These are phyloP conservation scores for Ophiognomonia clavigignenti-juglandacearum DNA, from an alignment of 2,329 filamentous ascomycete species.

Conservation along the genomic window DNA sequence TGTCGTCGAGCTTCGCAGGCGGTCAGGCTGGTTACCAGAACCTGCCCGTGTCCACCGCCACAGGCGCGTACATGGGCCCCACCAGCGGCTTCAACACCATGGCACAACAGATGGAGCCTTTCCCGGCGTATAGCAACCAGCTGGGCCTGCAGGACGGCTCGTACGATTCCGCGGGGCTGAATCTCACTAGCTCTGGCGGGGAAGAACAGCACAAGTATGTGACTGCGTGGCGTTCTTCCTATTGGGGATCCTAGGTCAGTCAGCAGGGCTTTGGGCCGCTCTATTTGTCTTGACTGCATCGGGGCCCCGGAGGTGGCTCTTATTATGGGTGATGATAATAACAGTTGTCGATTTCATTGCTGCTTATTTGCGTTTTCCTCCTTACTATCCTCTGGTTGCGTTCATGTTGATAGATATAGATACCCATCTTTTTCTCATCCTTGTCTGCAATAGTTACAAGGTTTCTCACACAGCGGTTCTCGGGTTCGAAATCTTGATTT, in stretches of 20 bases:
- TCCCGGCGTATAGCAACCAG: slow-evolving; percentile 13
- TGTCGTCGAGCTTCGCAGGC: slow-evolving; percentile 15
- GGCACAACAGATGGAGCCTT: slow-evolving; percentile 20
- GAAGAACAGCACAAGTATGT: slow-evolving; percentile 28
- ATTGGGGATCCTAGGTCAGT: too few relatives aligned
- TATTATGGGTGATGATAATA: slow-evolving; percentile 15
- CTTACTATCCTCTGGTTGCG: neutral
- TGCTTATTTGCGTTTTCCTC: neutral
- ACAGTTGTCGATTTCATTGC: neutral
- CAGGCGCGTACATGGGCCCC: slow-evolving; percentile 21
- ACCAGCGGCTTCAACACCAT: slow-evolving; percentile 28
- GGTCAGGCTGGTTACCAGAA: slow-evolving; percentile 20
- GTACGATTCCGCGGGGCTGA: slow-evolving; percentile 28
- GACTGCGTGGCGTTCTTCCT: too few relatives aligned
- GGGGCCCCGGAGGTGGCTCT: slow-evolving; percentile 32
- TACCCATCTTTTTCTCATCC: neutral
- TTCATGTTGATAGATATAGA: neutral
- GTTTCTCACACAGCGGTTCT: too few relatives aligned
- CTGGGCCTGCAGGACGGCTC: slow-evolving; percentile 17
- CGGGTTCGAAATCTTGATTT: too few relatives aligned
- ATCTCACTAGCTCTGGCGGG: slow-evolving; percentile 24
- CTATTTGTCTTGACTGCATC: slow-evolving; percentile 36
- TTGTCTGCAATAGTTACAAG: too few relatives aligned
- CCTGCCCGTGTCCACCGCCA: slow-evolving; percentile 29
- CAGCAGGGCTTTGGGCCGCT: slow-evolving; percentile 39